Base-by-base conservation (phyloP, 2,329 filamentous ascomycete genomes). In the Fusarium continuum region DNA sequence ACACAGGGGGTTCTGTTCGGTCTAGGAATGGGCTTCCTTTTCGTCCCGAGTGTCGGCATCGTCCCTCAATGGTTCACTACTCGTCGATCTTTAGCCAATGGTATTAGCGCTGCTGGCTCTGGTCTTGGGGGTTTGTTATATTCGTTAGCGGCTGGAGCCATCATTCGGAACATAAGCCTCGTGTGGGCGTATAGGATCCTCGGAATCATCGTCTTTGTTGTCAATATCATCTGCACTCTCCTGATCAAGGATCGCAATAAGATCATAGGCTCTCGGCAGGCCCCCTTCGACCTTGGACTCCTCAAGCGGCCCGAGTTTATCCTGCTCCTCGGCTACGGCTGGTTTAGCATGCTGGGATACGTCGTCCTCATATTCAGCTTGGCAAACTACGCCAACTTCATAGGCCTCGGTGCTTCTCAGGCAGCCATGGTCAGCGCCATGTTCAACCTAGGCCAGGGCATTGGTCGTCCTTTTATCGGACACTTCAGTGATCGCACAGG, bases 1-100 rank as follows among this genome's bases (percentile, higher is more conserved):
- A 85, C 83, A 6, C 91, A 94, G 72, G 91, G 91, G 5, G 71
- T 93, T 4, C 85, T 87, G 49, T 93, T 94, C 61, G 91, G 91
- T n/a, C 74, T 89, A 19, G 91, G 91, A 4, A 89, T 94, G 83
- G 91, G 91, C 0, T 88, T 93, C 54, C 78, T 89, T 9, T 94
- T 93, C 72, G 89, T 90, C 1, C 85, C 85, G 1, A 86, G 82
- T 5, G 88, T 90, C 4, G 85, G 85, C 28, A 84, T 92, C 10
- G 80, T 90, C 0, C 85, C 90, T 3, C 90, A 93, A 72, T 93
- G 90, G 90, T 93, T 93, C 70, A 84, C 81, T 9, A 87, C 85
- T 26, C 82, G 82, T 22, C 83, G 90, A 3, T 89, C 86, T 23
- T 80, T 93, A 13, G 90, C 90, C 10, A 92, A 90, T 61, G 87